phyloP scores from a whole-genome alignment of 2,329 filamentous ascomycete species.

The Rhynchosporium graminicola region DNA sequence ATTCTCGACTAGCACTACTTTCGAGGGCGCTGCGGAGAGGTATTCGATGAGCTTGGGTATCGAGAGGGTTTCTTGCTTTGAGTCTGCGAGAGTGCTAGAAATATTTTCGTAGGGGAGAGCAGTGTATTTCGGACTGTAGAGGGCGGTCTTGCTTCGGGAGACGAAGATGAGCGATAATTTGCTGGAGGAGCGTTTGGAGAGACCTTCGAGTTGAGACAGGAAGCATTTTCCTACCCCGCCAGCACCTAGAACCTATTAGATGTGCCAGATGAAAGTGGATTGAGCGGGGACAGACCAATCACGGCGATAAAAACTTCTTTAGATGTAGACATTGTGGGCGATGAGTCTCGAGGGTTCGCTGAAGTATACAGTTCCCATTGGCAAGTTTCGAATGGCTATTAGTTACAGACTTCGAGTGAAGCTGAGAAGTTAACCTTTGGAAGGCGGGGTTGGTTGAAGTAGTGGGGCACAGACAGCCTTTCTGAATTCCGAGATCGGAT shows the following conservation, averaged over 20 bases:
- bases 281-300: conserved; percentile 42
- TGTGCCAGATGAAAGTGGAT: conserved; percentile 23
- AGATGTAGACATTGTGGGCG: conserved; percentile 34
- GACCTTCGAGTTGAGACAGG: conserved; percentile 73
- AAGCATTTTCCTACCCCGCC: conserved; percentile 94
- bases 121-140: conserved; percentile 74
- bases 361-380: not conserved
- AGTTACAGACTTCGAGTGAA: not conserved
- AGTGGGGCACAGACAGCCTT: not conserved
- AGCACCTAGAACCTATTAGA: conserved; percentile 59
- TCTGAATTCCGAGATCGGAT: conserved; percentile 3
- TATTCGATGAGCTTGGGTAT: conserved; percentile 74
- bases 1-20: conserved; percentile 89
- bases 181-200: conserved; percentile 59
- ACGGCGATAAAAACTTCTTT: conserved; percentile 48
- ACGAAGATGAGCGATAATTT: conserved; percentile 81
- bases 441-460: not conserved
- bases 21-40: conserved; percentile 74
- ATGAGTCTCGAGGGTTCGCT: not conserved
- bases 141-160: conserved; percentile 79
- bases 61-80: conserved; percentile 64
- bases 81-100: conserved; percentile 63
- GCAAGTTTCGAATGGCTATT: not conserved
- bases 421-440: conserved; percentile 3
- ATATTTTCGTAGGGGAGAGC: conserved; percentile 62